phyloP scores from a whole-genome alignment of 176 grass and related monocot genomes.

The Aegilops longissima region DNA sequence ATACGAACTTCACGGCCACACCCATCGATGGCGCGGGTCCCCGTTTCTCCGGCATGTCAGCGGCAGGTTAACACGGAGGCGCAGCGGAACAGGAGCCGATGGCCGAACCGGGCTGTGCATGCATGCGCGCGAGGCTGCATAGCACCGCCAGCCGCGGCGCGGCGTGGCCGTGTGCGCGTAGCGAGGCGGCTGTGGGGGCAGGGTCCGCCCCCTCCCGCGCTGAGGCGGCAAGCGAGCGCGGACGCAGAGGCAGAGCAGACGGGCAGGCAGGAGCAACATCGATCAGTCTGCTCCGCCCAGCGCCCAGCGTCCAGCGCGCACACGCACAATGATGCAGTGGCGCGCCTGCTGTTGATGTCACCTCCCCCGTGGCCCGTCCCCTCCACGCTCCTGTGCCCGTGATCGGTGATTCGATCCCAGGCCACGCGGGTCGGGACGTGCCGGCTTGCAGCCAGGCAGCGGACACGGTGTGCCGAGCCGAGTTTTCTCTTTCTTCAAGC shows the following conservation, averaged over 20 bases:
- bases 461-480: background rate
- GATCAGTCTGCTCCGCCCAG: conserved; percentile 6
- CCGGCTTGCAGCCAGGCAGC: background rate
- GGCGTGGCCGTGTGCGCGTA: background rate
- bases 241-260: background rate
- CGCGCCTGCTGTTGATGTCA: conserved; percentile 4
- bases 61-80: background rate
- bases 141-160: background rate
- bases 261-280: background rate
- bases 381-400: background rate
- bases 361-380: background rate
- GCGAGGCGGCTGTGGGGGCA: background rate
- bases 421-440: background rate
- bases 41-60: background rate
- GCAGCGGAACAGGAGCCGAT: background rate
- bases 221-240: background rate
- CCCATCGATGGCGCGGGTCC: background rate
- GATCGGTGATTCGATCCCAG: background rate
- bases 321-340: background rate
- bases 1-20: background rate
- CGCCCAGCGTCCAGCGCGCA: background rate
- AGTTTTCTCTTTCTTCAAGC: too few relatives aligned
- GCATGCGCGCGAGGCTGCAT: background rate
- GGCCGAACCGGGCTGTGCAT: background rate
- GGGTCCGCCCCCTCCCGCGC: background rate